These are phyloP conservation scores for Trichosanthes truncata DNA, from an alignment of 306 rosid genomes.

Conservation along the genomic window DNA sequence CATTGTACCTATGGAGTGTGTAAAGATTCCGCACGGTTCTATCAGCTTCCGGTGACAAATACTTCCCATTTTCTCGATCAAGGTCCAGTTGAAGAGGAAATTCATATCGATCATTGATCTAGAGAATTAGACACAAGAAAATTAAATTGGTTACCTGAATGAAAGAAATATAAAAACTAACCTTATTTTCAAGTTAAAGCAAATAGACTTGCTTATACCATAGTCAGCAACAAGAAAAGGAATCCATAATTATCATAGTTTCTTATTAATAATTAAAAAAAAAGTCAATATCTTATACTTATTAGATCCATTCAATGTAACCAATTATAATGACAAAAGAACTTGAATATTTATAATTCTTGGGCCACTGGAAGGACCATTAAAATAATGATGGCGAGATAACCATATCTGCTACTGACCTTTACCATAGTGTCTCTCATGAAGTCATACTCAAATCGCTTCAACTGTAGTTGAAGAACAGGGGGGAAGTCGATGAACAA, in stretches of 20 bases:
- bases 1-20: slow-evolving; percentile 83
- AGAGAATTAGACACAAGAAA: slow-evolving; percentile 12
- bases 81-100: slow-evolving; percentile 97
- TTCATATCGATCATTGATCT: slow-evolving; percentile 98
- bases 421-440: slow-evolving; percentile 98
- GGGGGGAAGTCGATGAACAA: slow-evolving; percentile 94
- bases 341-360: background rate
- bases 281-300: background rate
- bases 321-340: background rate
- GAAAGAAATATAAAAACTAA: background rate
- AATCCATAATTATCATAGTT: background rate
- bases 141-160: background rate
- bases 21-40: slow-evolving; percentile 84
- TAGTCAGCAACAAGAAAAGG: background rate
- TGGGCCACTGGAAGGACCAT: background rate
- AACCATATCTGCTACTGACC: slow-evolving; percentile 39
- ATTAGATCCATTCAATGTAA: background rate
- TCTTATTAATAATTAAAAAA: background rate
- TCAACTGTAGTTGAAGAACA: slow-evolving; percentile 95
- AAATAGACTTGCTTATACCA: background rate
- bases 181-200: background rate
- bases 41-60: slow-evolving; percentile 95
- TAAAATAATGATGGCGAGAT: background rate
- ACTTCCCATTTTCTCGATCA: slow-evolving; percentile 81
- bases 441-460: slow-evolving; percentile 95